phyloP scores from a whole-genome alignment of 352 stramenopile genomes.

The Phytopythium ostracodes region DNA sequence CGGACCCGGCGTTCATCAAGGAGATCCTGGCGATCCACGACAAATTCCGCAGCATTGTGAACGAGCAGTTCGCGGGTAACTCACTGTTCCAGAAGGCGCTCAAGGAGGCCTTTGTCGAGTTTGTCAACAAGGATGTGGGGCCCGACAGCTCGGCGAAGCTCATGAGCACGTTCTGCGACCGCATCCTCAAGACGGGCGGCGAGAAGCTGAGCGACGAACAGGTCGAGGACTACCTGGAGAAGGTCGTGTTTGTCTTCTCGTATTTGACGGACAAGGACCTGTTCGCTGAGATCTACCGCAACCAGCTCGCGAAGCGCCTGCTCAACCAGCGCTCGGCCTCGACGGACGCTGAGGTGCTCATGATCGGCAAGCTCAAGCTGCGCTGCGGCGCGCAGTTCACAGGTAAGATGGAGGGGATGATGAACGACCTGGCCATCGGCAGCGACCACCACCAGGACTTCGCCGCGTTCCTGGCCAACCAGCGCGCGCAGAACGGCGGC shows the following conservation, averaged over 20 bases:
- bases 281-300: conserved; percentile 99
- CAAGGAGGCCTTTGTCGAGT: conserved; percentile 99
- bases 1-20: conserved; percentile 97
- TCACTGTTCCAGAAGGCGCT: conserved; percentile 99
- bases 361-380: conserved; percentile 99
- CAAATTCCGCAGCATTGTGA: conserved; percentile 97
- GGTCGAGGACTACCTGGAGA: conserved; percentile 97
- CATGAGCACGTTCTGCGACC: conserved; percentile 99
- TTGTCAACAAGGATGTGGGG: conserved; percentile 98
- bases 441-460: conserved; percentile 97
- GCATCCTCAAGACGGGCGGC: conserved; percentile 97
- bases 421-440: conserved; percentile 98
- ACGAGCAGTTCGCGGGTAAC: conserved; percentile 96
- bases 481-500: conserved; percentile 48
- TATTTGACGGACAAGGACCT: conserved; percentile 99
- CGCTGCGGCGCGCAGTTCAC: conserved; percentile 99
- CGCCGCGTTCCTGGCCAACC: conserved; percentile 88
- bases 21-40: conserved; percentile 97
- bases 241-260: conserved; percentile 98
- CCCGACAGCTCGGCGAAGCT: conserved; percentile 97
- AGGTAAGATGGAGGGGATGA: conserved; percentile 99
- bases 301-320: conserved; percentile 98
- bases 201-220: conserved; percentile 97
- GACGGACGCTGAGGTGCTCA: conserved; percentile 96
- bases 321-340: conserved; percentile 98